Percentiles rank a stretch among this genome's conserved stretches.
Evolutionary conservation across 2,329 filamentous ascomycete species (phyloP).

Genomic region (Trichothecium sympodiale): DNA sequence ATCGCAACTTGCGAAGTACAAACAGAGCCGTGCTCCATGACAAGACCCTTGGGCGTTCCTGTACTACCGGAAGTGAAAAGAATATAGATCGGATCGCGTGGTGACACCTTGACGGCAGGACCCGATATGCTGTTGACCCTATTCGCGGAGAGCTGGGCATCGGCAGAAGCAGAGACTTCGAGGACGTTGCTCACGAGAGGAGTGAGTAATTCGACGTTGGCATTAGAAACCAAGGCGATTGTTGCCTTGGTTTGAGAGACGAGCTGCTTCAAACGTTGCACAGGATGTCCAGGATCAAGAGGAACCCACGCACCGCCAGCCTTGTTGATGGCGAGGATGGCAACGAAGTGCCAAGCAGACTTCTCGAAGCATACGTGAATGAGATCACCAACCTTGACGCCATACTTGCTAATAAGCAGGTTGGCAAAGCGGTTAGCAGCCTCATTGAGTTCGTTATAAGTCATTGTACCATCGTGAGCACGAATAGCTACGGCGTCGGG

Average conservation of each 20-base stretch:
- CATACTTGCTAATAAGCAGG: conserved; percentile 1
- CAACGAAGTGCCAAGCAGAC: conserved; percentile 11
- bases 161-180: conserved; percentile 3
- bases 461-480: background rate
- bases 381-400: conserved; percentile 3
- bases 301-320: conserved; percentile 10
- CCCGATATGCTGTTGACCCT: background rate
- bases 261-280: conserved; percentile 6
- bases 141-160: conserved; percentile 1
- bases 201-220: conserved; percentile 10
- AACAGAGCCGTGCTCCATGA: conserved; percentile 7
- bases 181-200: conserved; percentile 6
- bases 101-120: conserved; percentile 2
- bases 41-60: conserved; percentile 7
- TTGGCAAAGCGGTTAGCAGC: background rate
- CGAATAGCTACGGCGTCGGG: background rate
- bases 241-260: conserved; percentile 6
- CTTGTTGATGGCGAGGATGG: conserved; percentile 9
- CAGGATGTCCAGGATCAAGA: conserved; percentile 8
- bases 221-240: conserved; percentile 6
- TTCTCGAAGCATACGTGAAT: conserved; percentile 19
- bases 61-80: conserved; percentile 8
- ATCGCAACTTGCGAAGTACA: conserved; percentile 6
- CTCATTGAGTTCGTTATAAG: conserved; percentile 1
- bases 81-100: conserved; percentile 6